A percentile compares a stretch with the other conserved stretches of the same genome.
phyloP scores from a whole-genome alignment of 176 grass and related monocot genomes.

The Triticum turgidum region DNA sequence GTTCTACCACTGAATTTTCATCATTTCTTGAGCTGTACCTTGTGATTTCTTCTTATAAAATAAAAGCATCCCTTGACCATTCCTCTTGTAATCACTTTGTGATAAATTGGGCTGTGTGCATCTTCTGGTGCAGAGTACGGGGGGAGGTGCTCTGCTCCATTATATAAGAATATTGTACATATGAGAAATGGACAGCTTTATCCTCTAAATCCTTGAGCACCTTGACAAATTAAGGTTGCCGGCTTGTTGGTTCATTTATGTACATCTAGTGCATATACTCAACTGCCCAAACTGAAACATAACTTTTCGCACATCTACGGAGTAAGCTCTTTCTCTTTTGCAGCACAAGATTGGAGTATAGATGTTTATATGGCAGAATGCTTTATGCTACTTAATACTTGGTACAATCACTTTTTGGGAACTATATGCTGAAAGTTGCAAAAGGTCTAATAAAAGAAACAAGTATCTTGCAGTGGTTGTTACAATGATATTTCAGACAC shows the following conservation, averaged over 20 bases:
- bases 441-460: constrained; percentile 17
- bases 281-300: constrained; percentile 19
- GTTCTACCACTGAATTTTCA: no score
- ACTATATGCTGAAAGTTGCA: constrained; percentile 21
- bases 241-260: not conserved
- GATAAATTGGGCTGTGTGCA: no score
- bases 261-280: constrained; percentile 7
- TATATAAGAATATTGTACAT: not conserved
- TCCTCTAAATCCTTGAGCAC: not conserved
- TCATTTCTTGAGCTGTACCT: no score
- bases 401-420: constrained; percentile 1
- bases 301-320: constrained; percentile 6
- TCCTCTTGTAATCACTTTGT: no score
- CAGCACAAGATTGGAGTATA: not conserved
- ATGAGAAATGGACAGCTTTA: constrained; percentile 17
- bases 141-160: not conserved
- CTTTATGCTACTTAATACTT: constrained; percentile 28
- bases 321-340: constrained; percentile 2
- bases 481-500: constrained; percentile 41
- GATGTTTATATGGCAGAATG: not conserved
- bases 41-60: no score
- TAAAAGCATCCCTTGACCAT: no score
- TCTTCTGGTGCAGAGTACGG: not conserved
- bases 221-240: not conserved
- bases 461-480: constrained; percentile 7